Evolutionary conservation across 2,329 filamentous ascomycete genomes (phyloP).

Genomic region (Neoarthrinium moseri): DNA sequence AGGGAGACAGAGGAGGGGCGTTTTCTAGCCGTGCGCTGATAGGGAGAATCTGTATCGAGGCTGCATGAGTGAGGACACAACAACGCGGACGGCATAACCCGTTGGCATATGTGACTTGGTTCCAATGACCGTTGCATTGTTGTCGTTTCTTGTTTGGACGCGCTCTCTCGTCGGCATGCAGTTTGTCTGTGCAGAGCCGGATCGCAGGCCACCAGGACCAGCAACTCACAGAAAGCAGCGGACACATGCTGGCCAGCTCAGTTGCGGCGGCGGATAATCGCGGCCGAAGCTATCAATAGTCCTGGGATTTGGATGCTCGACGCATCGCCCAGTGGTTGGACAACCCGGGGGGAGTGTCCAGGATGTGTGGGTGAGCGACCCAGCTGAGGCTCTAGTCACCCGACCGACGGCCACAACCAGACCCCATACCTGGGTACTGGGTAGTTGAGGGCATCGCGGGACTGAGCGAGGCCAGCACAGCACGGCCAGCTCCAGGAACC

Average conservation of each 20-base stretch:
- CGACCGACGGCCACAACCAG: not conserved
- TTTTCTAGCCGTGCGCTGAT: too few relatives aligned
- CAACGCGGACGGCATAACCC: not conserved
- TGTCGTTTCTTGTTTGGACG: not conserved
- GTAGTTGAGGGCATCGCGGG: too few relatives aligned
- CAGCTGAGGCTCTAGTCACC: not conserved
- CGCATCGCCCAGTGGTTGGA: not conserved
- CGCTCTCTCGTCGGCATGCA: not conserved
- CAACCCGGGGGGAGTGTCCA: not conserved
- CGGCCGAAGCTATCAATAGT: not conserved
- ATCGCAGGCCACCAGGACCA: not conserved
- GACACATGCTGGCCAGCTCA: not conserved
- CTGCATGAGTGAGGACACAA: not conserved
- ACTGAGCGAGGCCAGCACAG: not conserved
- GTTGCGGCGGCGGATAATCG: not conserved
- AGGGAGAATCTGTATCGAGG: not conserved
- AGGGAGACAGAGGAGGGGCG: too few relatives aligned
- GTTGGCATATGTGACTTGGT: not conserved
- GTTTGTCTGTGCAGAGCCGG: conserved; percentile 3
- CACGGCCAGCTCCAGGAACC: not conserved
- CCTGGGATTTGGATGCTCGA: not conserved
- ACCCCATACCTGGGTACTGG: not conserved
- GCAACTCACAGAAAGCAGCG: not conserved
- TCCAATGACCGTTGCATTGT: not conserved
- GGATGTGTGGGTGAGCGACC: not conserved